Evolutionary conservation across 176 grass and related monocot species (phyloP).

Genomic region (Carex myosuroides): DNA sequence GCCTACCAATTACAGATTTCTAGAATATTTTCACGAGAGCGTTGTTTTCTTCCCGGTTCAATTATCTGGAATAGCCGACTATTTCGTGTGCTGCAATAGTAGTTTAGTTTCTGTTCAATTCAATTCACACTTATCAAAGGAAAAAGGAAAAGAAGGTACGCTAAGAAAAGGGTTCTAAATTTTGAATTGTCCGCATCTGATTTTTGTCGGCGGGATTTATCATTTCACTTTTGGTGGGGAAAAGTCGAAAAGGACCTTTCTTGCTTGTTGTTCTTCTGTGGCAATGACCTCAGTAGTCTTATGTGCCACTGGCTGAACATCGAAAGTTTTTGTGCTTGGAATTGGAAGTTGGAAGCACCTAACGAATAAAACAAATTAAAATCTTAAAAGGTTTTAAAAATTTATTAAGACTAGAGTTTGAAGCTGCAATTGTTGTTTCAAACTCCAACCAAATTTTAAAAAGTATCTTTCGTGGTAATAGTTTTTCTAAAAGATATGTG

Average conservation of each 20-base stretch:
- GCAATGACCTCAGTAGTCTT: not conserved
- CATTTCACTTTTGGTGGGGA: not conserved
- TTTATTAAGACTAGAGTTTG: too few species aligned
- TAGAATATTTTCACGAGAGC: conserved; percentile 1
- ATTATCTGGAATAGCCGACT: not conserved
- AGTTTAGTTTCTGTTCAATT: not conserved
- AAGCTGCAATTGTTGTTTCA: too few species aligned
- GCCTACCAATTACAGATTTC: not conserved
- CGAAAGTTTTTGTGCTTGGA: not conserved
- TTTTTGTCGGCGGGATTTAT: not conserved
- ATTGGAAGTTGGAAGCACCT: not conserved
- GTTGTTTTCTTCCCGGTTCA: not conserved
- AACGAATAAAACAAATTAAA: not conserved
- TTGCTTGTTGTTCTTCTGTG: not conserved
- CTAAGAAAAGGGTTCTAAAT: not conserved
- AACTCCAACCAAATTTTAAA: not conserved
- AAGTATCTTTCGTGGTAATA: not conserved
- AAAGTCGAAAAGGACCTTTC: not conserved
- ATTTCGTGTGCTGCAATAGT: conserved; percentile 1
- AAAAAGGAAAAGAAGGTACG: not conserved
- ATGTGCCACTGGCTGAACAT: not conserved
- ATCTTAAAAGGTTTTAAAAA: too few species aligned
- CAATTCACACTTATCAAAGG: not conserved
- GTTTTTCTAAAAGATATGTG: not conserved
- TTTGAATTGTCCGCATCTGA: not conserved